These are phyloP conservation scores for Picea glauca DNA, from an alignment of 75 land plant genomes.

Conservation along the genomic window DNA sequence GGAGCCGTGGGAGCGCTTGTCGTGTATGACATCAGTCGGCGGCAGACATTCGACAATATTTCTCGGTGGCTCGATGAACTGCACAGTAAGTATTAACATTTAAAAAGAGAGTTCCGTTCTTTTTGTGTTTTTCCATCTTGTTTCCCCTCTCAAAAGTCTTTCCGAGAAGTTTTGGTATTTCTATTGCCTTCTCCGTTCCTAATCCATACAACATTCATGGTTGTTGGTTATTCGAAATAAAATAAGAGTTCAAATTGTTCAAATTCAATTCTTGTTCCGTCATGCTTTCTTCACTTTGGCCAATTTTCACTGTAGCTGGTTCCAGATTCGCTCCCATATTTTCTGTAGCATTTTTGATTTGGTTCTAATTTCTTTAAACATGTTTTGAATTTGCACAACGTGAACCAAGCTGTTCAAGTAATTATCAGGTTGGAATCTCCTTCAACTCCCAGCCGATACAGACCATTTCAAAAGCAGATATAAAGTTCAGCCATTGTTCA, in stretches of 20 bases:
- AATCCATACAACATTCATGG: not conserved
- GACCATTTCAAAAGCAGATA: too few relatives aligned
- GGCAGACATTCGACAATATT: conserved; percentile 73
- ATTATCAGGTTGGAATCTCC: too few relatives aligned
- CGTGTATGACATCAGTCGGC: conserved; percentile 82
- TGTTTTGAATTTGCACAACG: too few relatives aligned
- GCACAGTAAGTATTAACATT: conserved; percentile 39
- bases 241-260: not conserved
- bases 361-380: too few relatives aligned
- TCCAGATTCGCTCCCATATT: too few relatives aligned
- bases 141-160: not conserved
- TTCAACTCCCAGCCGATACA: too few relatives aligned
- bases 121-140: not conserved
- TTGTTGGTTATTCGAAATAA: not conserved
- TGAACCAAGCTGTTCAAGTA: too few relatives aligned
- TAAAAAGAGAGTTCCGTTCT: not conserved
- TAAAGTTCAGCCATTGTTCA: too few relatives aligned
- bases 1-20: conserved; percentile 84
- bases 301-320: too few relatives aligned
- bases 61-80: conserved; percentile 86
- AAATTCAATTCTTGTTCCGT: not conserved
- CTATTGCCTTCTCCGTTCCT: not conserved
- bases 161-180: not conserved
- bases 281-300: not conserved
- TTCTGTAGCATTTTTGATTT: too few relatives aligned